Conservation (phyloP, 805 yeast species). For the Yarrowia osloensis region DNA sequence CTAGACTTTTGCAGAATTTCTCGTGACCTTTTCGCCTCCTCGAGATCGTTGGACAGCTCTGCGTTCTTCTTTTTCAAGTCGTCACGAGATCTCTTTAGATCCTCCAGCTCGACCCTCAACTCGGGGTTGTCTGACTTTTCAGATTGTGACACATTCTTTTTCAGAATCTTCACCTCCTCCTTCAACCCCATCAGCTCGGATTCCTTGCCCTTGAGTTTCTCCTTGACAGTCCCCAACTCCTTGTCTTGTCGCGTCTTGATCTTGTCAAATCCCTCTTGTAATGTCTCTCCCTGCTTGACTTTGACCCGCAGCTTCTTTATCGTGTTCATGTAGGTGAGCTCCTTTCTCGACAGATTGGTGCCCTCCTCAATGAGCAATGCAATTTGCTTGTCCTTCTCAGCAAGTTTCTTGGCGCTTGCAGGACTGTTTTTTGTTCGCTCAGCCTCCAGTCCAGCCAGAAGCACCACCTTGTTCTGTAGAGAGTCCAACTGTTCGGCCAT, state of each 20-base stretch:
- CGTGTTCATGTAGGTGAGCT: constrained; percentile 64
- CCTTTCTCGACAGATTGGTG: constrained; percentile 67
- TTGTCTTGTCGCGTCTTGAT: constrained; percentile 41
- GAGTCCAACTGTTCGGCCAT: constrained; percentile 35
- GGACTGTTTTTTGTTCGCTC: constrained; percentile 34
- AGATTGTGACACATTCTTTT: constrained; percentile 32
- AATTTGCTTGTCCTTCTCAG: constrained; percentile 61
- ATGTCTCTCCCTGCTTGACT: constrained; percentile 46
- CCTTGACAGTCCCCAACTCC: constrained; percentile 49
- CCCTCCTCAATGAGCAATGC: constrained; percentile 74
- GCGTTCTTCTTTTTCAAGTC: constrained; percentile 40
- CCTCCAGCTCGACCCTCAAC: constrained; percentile 41
- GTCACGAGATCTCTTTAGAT: constrained; percentile 37
- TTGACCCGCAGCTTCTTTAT: constrained; percentile 62
- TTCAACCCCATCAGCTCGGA: constrained; percentile 39
- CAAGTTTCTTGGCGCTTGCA: constrained; percentile 40
- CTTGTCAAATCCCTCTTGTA: constrained; percentile 40
- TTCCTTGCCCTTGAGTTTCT: constrained; percentile 33
- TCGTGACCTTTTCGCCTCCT: constrained; percentile 31
- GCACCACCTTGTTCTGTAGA: constrained; percentile 41
- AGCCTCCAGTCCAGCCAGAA: constrained; percentile 38
- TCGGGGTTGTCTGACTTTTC: constrained; percentile 37
- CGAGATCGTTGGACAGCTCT: constrained; percentile 32
- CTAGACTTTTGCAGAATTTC: neutral
- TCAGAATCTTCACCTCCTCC: constrained; percentile 34